A percentile compares a stretch with the other conserved stretches of the same genome.
phyloP scores from a whole-genome alignment of 2,329 filamentous ascomycete species.

The Neofusicoccum sp. region DNA sequence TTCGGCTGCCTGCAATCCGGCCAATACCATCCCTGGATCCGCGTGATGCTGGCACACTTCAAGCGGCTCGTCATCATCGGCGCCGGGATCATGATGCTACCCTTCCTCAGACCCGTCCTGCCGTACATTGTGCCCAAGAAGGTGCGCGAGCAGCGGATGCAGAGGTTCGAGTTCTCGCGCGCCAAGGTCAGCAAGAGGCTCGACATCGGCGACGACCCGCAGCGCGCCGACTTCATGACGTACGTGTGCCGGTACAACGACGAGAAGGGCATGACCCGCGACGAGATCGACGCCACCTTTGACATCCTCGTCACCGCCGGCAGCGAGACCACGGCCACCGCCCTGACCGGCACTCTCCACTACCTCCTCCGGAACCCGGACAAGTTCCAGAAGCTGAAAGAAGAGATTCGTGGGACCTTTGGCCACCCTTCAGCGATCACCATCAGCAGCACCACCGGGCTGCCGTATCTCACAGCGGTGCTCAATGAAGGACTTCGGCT shows the following conservation, averaged over 20 bases:
- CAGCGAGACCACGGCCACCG: constrained; percentile 42
- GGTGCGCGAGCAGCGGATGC: background rate
- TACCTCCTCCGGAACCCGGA: constrained; percentile 27
- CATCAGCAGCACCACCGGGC: background rate
- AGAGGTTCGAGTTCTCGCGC: background rate
- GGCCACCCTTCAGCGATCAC: constrained; percentile 14
- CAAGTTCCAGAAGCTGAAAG: background rate
- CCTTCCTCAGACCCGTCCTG: background rate
- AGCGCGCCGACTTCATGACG: background rate
- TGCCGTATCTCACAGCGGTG: constrained; percentile 21
- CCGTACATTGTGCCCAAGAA: background rate
- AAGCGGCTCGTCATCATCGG: background rate
- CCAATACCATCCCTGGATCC: constrained; percentile 32
- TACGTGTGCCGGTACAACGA: constrained; percentile 18
- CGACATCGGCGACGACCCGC: background rate
- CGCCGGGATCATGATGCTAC: background rate
- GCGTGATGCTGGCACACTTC: constrained; percentile 27
- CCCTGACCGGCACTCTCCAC: constrained; percentile 36
- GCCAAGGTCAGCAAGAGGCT: background rate
- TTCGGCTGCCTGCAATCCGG: constrained; percentile 30
- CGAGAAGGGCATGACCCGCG: background rate
- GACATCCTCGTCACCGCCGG: constrained; percentile 33
- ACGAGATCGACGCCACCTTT: constrained; percentile 21
- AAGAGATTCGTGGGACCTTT: background rate
- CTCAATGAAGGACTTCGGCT: constrained; percentile 44